A percentile compares a stretch with the other conserved stretches of the same genome.
Evolutionary conservation across 1,284 basidiomycete species (phyloP).

Genomic region (Cutaneotrichosporon mucoides): DNA sequence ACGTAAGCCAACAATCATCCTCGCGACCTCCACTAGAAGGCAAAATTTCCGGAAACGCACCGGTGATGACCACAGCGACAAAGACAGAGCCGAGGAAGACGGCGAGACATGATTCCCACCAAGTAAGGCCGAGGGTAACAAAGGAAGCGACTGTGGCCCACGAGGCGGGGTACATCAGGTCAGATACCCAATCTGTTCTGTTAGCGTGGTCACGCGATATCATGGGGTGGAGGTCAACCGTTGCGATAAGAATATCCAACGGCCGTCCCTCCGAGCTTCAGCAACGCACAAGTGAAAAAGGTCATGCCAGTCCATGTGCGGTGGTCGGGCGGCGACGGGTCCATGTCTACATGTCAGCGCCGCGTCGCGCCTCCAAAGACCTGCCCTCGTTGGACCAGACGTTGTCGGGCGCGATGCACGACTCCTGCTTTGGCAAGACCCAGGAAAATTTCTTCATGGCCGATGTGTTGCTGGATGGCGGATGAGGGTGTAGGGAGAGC

Average conservation of each 20-base stretch:
- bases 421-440: conserved; percentile 37
- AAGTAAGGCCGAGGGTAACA: conserved; percentile 37
- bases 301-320: conserved; percentile 39
- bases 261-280: no score
- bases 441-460: conserved; percentile 2
- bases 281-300: conserved; percentile 24
- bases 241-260: no score
- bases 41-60: conserved; percentile 1
- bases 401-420: conserved; percentile 38
- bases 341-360: conserved; percentile 30
- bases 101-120: conserved; percentile 32
- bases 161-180: conserved; percentile 34
- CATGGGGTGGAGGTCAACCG: no score
- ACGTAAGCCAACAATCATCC: neutral
- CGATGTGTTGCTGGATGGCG: no score
- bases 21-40: neutral
- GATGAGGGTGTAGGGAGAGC: no score
- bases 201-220: no score
- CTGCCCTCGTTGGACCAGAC: conserved; percentile 41
- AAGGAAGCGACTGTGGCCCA: conserved; percentile 41
- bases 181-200: conserved; percentile 40
- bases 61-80: conserved; percentile 10
- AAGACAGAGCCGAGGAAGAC: conserved; percentile 10
- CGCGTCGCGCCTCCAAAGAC: neutral
- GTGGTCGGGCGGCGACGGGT: conserved; percentile 36